Evolutionary conservation across 148 eudicot genomes (phyloP).

Genomic region (Oxyria digyna): DNA sequence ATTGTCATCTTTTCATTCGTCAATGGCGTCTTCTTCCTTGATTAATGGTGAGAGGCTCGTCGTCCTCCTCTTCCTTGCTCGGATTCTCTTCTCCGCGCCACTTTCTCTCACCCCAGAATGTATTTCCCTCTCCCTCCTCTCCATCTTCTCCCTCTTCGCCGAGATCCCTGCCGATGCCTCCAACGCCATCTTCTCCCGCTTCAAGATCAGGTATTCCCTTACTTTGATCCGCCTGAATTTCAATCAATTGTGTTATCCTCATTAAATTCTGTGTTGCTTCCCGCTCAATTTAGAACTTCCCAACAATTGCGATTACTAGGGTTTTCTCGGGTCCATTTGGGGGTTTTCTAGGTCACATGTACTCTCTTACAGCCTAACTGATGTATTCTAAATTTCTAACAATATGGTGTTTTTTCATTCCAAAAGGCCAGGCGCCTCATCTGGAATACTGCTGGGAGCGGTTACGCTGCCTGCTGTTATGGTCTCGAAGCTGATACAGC

Average conservation of each 20-base stretch:
- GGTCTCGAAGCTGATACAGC: constrained; percentile 64
- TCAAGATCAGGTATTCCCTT: constrained; percentile 39
- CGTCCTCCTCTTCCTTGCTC: constrained; percentile 37
- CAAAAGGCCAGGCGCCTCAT: constrained; percentile 63
- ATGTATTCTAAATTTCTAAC: too few species aligned
- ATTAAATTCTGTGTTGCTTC: neutral
- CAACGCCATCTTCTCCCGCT: constrained; percentile 9
- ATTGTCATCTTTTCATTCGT: too few species aligned
- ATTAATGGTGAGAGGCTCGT: constrained; percentile 84
- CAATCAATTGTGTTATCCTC: neutral
- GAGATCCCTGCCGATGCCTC: constrained; percentile 51
- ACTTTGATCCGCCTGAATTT: neutral
- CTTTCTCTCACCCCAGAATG: constrained; percentile 39
- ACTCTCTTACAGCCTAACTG: too few species aligned
- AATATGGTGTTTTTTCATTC: neutral
- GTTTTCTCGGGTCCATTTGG: too few species aligned
- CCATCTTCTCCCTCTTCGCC: constrained; percentile 34
- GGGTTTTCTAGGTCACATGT: too few species aligned
- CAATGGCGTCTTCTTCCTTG: constrained; percentile 37
- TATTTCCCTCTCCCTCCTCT: constrained; percentile 35
- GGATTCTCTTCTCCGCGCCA: constrained; percentile 32
- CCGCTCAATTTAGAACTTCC: neutral
- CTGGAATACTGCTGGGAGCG: constrained; percentile 73
- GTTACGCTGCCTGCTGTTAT: constrained; percentile 66
- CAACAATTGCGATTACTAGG: too few species aligned